A percentile compares a stretch with the other conserved stretches of the same genome.
phyloP scores from a whole-genome alignment of 306 rosid species.

The Pueraria montana region DNA sequence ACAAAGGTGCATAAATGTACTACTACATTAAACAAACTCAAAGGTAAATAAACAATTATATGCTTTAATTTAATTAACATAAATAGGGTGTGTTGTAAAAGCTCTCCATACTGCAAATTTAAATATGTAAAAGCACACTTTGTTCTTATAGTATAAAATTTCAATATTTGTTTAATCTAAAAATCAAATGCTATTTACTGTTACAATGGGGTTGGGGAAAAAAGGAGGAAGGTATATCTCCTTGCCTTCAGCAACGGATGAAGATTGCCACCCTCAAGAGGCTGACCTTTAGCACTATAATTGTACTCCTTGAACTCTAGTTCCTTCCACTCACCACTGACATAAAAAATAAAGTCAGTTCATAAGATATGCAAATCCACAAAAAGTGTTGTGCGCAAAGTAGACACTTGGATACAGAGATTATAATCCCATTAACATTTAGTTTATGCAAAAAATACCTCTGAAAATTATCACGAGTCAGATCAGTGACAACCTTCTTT shows the following conservation, averaged over 20 bases:
- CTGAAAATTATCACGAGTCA: conserved; percentile 84
- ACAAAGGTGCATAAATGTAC: neutral
- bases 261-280: conserved; percentile 86
- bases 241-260: conserved; percentile 97
- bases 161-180: conserved; percentile 15
- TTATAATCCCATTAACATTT: conserved; percentile 1
- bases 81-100: conserved; percentile 12
- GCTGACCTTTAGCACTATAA: conserved; percentile 87
- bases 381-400: conserved; percentile 32
- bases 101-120: conserved; percentile 7
- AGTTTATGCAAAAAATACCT: conserved; percentile 58
- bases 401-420: neutral
- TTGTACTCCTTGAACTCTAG: conserved; percentile 87
- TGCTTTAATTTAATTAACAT: neutral
- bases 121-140: conserved; percentile 7
- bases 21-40: neutral
- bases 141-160: neutral
- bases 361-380: neutral
- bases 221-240: conserved; percentile 27
- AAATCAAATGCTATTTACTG: conserved; percentile 3
- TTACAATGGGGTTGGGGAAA: neutral
- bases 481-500: conserved; percentile 78
- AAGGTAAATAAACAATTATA: neutral
- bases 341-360: conserved; percentile 24
- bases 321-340: conserved; percentile 89